These are phyloP conservation scores for Zygotorulaspora mrakii DNA, from an alignment of 1,139 yeast species.

Conservation along the genomic window DNA sequence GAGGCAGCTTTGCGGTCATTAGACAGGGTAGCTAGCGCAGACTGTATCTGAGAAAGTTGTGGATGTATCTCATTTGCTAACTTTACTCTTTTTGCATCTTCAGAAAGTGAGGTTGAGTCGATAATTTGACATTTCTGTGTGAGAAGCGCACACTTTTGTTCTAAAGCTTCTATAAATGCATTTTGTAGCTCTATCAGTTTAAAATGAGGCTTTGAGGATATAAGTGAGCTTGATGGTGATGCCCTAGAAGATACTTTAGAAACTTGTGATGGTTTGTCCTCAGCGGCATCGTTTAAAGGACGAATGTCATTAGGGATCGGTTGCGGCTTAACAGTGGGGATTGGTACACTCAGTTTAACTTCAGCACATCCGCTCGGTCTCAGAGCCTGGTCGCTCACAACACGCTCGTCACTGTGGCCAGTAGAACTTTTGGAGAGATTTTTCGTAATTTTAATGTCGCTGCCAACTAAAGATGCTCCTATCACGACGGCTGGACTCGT, in stretches of 20 bases:
- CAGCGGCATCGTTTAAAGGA: not conserved
- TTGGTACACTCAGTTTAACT: not conserved
- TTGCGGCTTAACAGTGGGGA: not conserved
- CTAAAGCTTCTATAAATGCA: slow-evolving; percentile 20
- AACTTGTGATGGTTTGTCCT: not conserved
- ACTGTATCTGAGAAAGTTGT: slow-evolving; percentile 15
- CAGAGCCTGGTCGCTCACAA: not conserved
- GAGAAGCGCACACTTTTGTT: slow-evolving; percentile 22
- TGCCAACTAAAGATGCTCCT: slow-evolving; percentile 2
- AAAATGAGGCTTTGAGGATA: not conserved
- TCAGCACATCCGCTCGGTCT: too few relatives aligned
- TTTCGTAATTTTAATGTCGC: not conserved
- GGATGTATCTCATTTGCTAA: slow-evolving; percentile 26
- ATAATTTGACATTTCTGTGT: slow-evolving; percentile 30
- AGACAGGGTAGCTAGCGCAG: slow-evolving; percentile 12
- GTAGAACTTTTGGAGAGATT: not conserved
- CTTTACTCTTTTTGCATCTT: slow-evolving; percentile 28
- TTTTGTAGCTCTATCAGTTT: slow-evolving; percentile 18
- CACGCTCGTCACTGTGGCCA: not conserved
- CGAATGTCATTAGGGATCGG: not conserved
- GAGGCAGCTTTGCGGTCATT: slow-evolving; percentile 5
- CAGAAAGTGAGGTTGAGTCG: slow-evolving; percentile 36
- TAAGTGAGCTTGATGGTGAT: slow-evolving; percentile 1
- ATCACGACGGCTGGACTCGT: not conserved
- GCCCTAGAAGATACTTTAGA: not conserved